Percentiles rank a stretch among this genome's conserved stretches.
Conservation (phyloP, 2,329 filamentous ascomycete genomes). For the Orbilia blumenaviensis region DNA sequence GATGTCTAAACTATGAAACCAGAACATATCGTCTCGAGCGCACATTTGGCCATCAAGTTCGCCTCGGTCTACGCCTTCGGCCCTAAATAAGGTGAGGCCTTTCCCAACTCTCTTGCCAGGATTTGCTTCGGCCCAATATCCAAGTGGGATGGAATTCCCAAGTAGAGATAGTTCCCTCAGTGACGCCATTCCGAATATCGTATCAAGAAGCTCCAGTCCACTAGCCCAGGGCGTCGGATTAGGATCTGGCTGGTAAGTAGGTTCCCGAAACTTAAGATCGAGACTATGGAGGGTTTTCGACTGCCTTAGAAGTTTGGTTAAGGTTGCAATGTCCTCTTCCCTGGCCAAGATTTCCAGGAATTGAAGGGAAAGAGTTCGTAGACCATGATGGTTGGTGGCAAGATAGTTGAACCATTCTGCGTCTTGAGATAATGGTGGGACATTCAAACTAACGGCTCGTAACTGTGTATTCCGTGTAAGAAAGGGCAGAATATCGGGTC, state of each 20-base stretch:
- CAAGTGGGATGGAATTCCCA: conserved; percentile 31
- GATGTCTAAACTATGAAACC: conserved; percentile 10
- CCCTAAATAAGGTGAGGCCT: conserved; percentile 7
- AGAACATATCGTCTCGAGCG: conserved; percentile 27
- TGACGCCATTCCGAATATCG: conserved; percentile 17
- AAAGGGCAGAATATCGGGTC: neutral
- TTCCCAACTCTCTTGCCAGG: neutral
- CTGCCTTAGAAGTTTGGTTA: neutral
- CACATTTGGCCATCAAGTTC: neutral
- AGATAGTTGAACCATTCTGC: neutral
- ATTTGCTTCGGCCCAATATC: conserved; percentile 23
- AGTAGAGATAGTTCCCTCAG: conserved; percentile 15
- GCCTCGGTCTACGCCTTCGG: conserved; percentile 24
- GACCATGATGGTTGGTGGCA: neutral
- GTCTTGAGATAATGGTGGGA: neutral
- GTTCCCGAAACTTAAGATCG: conserved; percentile 15
- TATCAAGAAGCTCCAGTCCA: conserved; percentile 13
- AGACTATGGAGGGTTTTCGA: conserved; percentile 13
- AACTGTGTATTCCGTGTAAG: neutral
- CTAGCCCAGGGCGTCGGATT: neutral
- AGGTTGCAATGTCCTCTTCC: neutral
- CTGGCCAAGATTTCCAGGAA: neutral
- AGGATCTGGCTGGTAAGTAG: neutral
- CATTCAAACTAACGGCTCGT: conserved; percentile 17
- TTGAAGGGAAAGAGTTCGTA: conserved; percentile 21